A percentile compares a stretch with the other conserved stretches of the same genome.
These are phyloP conservation scores for Bodo saltans DNA, from an alignment of 78 protist genomes.

Conservation along the genomic window DNA sequence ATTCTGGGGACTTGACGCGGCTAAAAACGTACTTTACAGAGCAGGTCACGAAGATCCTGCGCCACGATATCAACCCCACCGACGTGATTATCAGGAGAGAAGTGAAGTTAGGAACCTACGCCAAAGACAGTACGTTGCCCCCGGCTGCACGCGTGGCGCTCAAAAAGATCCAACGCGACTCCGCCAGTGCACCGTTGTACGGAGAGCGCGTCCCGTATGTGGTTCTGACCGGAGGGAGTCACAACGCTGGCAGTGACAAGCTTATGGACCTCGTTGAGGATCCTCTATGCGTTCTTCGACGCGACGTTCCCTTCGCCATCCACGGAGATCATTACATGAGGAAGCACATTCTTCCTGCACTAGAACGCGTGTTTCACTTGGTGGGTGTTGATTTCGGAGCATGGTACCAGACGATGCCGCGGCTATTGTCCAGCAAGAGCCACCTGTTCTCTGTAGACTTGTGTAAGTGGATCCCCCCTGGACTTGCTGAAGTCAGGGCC, in stretches of 20 bases:
- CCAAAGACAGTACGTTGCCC: conserved; percentile 31
- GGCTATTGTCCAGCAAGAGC: too few species aligned
- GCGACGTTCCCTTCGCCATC: background rate
- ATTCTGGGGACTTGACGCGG: conserved; percentile 57
- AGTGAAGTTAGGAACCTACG: conserved; percentile 63
- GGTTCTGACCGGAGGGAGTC: too few species aligned
- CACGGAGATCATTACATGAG: conserved; percentile 66
- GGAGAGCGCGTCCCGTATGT: conserved; percentile 73
- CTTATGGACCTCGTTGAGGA: conserved; percentile 61
- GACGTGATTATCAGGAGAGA: conserved; percentile 83
- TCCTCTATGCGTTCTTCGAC: conserved; percentile 43
- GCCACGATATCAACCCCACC: background rate
- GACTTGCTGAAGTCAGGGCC: too few species aligned
- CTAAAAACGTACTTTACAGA: conserved; percentile 56
- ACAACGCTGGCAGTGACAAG: conserved; percentile 34
- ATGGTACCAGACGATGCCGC: conserved; percentile 28
- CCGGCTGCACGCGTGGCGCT: conserved; percentile 66
- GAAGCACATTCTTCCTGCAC: conserved; percentile 77
- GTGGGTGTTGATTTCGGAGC: conserved; percentile 53
- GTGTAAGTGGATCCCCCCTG: too few species aligned
- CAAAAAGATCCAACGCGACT: conserved; percentile 54
- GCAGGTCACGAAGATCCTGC: conserved; percentile 51
- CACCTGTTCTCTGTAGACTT: too few species aligned
- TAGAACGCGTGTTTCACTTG: conserved; percentile 60
- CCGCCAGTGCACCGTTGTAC: conserved; percentile 67